Conservation (phyloP, 192 early-diverging fungal species). For the Coemansia sp. region DNA sequence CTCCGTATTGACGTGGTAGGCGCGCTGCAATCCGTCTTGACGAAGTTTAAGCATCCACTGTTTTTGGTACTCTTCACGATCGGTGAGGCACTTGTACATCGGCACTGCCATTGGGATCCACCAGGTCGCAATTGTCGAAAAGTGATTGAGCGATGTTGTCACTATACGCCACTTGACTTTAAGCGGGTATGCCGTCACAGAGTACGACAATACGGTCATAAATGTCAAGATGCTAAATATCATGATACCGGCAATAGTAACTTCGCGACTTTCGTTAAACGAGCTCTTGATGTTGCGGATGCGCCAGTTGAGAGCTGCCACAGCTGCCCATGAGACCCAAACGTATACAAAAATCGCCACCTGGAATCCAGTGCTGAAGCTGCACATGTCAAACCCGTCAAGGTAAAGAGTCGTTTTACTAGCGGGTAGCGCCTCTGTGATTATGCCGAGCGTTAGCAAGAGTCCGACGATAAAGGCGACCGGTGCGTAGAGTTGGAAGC, state of each 20-base stretch:
- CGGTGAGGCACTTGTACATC: conserved; percentile 28
- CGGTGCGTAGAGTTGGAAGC: not conserved
- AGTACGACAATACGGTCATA: conserved; percentile 39
- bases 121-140: conserved; percentile 35
- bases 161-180: conserved; percentile 19
- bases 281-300: conserved; percentile 54
- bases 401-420: conserved; percentile 21
- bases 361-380: conserved; percentile 30
- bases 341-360: conserved; percentile 36
- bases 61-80: conserved; percentile 17
- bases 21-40: conserved; percentile 36
- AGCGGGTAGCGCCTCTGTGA: conserved; percentile 23
- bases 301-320: conserved; percentile 33
- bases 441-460: conserved; percentile 27
- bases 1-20: conserved; percentile 16
- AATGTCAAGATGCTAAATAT: conserved; percentile 31
- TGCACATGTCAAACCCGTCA: conserved; percentile 29
- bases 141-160: conserved; percentile 39
- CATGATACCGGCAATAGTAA: conserved; percentile 17
- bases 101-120: conserved; percentile 49
- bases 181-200: conserved; percentile 25
- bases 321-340: conserved; percentile 36
- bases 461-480: conserved; percentile 12
- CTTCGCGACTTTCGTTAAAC: conserved; percentile 53
- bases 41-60: conserved; percentile 30